These are phyloP conservation scores for Bjerkandera adusta DNA, from an alignment of 1,284 basidiomycete species.

Conservation along the genomic window DNA sequence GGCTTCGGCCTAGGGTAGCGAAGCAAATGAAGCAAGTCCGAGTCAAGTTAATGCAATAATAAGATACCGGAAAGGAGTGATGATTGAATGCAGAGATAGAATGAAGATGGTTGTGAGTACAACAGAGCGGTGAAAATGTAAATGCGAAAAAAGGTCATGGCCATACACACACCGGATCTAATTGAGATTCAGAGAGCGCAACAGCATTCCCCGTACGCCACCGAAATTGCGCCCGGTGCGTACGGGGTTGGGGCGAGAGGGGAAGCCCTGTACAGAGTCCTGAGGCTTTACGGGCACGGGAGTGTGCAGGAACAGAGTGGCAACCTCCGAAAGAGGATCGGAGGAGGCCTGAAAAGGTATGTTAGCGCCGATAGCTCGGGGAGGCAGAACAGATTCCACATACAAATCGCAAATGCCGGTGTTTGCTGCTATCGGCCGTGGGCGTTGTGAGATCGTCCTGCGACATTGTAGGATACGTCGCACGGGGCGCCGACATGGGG, in stretches of 20 bases:
- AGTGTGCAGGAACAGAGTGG: slow-evolving; percentile 12
- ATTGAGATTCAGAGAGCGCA: slow-evolving; percentile 13
- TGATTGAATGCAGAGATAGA: background rate
- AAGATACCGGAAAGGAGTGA: background rate
- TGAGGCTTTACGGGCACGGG: slow-evolving; percentile 2
- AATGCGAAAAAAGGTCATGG: background rate
- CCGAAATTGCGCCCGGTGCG: background rate
- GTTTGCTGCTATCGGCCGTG: background rate
- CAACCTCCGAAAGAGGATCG: slow-evolving; percentile 10
- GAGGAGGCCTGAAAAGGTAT: background rate
- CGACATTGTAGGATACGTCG: background rate
- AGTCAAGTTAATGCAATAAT: background rate
- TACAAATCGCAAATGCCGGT: background rate
- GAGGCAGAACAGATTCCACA: background rate
- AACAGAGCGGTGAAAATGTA: background rate
- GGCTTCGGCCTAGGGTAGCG: too few species aligned
- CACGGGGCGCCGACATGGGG: background rate
- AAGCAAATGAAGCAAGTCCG: background rate
- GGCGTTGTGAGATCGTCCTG: background rate
- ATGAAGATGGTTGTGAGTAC: background rate
- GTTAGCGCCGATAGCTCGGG: background rate
- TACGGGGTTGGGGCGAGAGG: slow-evolving; percentile 6
- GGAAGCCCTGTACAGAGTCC: slow-evolving; percentile 5
- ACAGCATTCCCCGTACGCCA: slow-evolving; percentile 8
- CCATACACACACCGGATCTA: background rate